Evolutionary conservation across 2,329 filamentous ascomycete species (phyloP), one percentile per base, ranked within the genome.

Genomic region (Phaeosphaeria sp.): DNA sequence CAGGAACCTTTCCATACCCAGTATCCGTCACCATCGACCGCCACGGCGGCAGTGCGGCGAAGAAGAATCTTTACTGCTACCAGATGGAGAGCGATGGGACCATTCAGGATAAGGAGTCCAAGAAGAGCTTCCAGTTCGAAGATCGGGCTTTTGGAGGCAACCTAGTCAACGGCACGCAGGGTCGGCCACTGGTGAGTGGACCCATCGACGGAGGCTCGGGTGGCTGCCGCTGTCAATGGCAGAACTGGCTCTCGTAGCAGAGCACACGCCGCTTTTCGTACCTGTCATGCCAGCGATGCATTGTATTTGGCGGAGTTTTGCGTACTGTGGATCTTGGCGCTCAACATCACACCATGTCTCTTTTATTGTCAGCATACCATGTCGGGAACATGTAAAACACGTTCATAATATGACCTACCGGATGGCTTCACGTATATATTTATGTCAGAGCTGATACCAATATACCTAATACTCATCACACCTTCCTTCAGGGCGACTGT

Each of bases 31-130:
- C 83, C 0, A 57, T 88, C 2, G 87, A 89, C 66, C 80, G 87
- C 2, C 86, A 89, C 63, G 86, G 86, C 11, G 86, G 87, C 1
- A 73, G 80, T 9, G 73, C 80, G 1, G 75, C 75, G 24, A 74
- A 82, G 60, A 89, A 88, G 72, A 81, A 84, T 59, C 77, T 87
- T 0, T 89, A 87, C 66, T 89, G 86, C 77, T 88, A 88, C 66
- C 79, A 78, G 1, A 72, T 89, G 59, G 81, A 86, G 61, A 74
- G 76, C 21, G 72, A 80, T 15, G 78, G 80, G 6, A 77, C 78
- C 17, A 80, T 86, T 57, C 60, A 68, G 25, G 55, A 74, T 48
- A 60, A 71, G 8, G 53, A 56, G 1, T 59, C 82, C 44, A 68
- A 78, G 3, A 81, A 78, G 61, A 79, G 77, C 56, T 76, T 87